A percentile compares a stretch with the other conserved stretches of the same genome.
phyloP scores from a whole-genome alignment of 345 rosid species.

The Camelina laxa region DNA sequence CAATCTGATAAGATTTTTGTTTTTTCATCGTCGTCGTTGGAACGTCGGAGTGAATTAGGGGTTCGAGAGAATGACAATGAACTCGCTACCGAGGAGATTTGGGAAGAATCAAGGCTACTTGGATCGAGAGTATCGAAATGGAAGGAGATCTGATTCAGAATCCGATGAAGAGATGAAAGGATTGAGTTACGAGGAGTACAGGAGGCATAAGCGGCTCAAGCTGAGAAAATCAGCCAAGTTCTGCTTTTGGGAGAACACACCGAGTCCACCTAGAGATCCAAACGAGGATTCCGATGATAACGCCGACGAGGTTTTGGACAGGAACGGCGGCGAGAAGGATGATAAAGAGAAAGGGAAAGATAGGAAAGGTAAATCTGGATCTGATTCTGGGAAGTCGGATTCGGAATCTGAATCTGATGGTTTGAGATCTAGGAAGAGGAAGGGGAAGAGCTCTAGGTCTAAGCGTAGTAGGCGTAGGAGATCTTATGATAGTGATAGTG shows the following conservation, averaged over 20 bases:
- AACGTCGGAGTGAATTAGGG: slow-evolving; percentile 20
- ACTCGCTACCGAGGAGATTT: slow-evolving; percentile 61
- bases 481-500: slow-evolving; percentile 47
- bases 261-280: slow-evolving; percentile 76
- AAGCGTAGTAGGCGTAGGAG: slow-evolving; percentile 39
- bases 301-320: slow-evolving; percentile 54
- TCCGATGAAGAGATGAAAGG: slow-evolving; percentile 90
- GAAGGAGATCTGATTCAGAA: slow-evolving; percentile 64
- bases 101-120: slow-evolving; percentile 56
- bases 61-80: slow-evolving; percentile 40
- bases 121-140: slow-evolving; percentile 56
- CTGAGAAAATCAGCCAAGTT: slow-evolving; percentile 61
- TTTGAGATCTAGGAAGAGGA: slow-evolving; percentile 53
- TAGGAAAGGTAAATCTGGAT: slow-evolving; percentile 38
- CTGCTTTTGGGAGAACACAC: slow-evolving; percentile 78
- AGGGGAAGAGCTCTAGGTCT: slow-evolving; percentile 44
- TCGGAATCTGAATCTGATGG: slow-evolving; percentile 55
- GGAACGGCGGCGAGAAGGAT: slow-evolving; percentile 45
- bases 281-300: slow-evolving; percentile 55
- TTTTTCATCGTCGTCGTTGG: background rate
- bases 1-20: slow-evolving; percentile 7
- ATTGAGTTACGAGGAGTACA: slow-evolving; percentile 71
- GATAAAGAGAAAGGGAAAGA: slow-evolving; percentile 47
- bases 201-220: slow-evolving; percentile 90
- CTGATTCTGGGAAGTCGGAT: slow-evolving; percentile 52